Conservation (phyloP, 306 rosid species). For the Comarum palustre region DNA sequence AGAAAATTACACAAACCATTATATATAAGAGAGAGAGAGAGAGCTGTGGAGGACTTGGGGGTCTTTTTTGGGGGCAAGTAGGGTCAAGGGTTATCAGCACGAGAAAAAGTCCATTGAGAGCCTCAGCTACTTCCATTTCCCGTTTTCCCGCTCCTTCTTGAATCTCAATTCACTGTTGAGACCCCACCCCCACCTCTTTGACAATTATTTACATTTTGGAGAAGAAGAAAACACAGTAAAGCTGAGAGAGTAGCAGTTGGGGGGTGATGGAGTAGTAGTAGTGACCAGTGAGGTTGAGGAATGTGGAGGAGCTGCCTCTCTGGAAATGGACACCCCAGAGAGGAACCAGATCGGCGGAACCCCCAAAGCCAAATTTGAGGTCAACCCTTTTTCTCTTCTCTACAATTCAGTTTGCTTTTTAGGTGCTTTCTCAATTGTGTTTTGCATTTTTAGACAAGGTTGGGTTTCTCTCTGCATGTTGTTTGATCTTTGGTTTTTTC, state of each 20-base stretch:
- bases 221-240: slow-evolving; percentile 1
- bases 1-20: not conserved
- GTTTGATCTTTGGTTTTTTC: slow-evolving; percentile 18
- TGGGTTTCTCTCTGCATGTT: slow-evolving; percentile 4
- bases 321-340: slow-evolving; percentile 81
- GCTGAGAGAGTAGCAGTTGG: not conserved
- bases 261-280: slow-evolving; percentile 4
- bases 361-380: slow-evolving; percentile 61
- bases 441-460: not conserved
- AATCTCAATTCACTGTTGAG: slow-evolving; percentile 28
- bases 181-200: slow-evolving; percentile 3
- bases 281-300: not conserved
- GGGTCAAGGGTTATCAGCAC: slow-evolving; percentile 54
- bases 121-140: not conserved
- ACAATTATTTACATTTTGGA: slow-evolving; percentile 14
- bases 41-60: slow-evolving; percentile 36
- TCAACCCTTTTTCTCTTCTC: slow-evolving; percentile 12
- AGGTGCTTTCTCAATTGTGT: slow-evolving; percentile 2
- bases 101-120: slow-evolving; percentile 27
- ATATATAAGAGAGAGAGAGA: not conserved
- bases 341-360: slow-evolving; percentile 73
- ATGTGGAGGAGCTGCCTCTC: slow-evolving; percentile 32
- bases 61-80: slow-evolving; percentile 33
- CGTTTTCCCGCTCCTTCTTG: slow-evolving; percentile 47
- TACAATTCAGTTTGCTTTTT: slow-evolving; percentile 1